Conservation (phyloP, 164 flowering plant species). For the Vitis riparia region DNA sequence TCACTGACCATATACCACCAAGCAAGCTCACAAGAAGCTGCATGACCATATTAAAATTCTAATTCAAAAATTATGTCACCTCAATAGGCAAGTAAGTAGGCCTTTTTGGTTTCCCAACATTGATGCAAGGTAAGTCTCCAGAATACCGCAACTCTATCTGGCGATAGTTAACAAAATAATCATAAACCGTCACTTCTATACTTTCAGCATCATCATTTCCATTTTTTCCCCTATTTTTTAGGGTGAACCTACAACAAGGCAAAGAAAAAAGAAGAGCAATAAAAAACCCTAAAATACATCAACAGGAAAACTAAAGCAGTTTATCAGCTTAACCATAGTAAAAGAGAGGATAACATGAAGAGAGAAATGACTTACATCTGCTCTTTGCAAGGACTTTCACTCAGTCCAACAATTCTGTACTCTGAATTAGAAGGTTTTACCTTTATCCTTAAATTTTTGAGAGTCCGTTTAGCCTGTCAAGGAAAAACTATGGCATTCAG, state of each 20-base stretch:
- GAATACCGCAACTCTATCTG: constrained; percentile 41
- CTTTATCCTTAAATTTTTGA: constrained; percentile 77
- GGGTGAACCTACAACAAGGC: constrained; percentile 39
- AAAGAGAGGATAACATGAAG: not conserved
- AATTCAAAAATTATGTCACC: constrained; percentile 17
- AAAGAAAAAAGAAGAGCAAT: not conserved
- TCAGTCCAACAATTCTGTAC: constrained; percentile 79
- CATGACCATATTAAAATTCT: not conserved
- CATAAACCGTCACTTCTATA: constrained; percentile 50
- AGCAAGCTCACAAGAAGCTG: not conserved
- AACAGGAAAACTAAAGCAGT: not conserved
- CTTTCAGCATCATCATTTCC: constrained; percentile 28
- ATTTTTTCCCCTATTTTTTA: constrained; percentile 37
- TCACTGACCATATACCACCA: not conserved
- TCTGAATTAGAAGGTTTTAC: constrained; percentile 51
- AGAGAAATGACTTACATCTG: constrained; percentile 46
- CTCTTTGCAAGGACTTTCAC: constrained; percentile 63
- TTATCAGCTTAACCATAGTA: not conserved
- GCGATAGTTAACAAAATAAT: constrained; percentile 49
- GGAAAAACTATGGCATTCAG: not conserved
- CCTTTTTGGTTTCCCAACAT: constrained; percentile 69
- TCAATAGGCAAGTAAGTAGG: constrained; percentile 56
- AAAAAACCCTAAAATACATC: no score
- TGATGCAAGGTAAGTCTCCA: constrained; percentile 57
- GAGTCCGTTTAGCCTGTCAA: constrained; percentile 64